Percentiles rank a stretch among this genome's conserved stretches.
phyloP scores from a whole-genome alignment of 805 yeast genomes.

The Saccharomyces paradoxus region DNA sequence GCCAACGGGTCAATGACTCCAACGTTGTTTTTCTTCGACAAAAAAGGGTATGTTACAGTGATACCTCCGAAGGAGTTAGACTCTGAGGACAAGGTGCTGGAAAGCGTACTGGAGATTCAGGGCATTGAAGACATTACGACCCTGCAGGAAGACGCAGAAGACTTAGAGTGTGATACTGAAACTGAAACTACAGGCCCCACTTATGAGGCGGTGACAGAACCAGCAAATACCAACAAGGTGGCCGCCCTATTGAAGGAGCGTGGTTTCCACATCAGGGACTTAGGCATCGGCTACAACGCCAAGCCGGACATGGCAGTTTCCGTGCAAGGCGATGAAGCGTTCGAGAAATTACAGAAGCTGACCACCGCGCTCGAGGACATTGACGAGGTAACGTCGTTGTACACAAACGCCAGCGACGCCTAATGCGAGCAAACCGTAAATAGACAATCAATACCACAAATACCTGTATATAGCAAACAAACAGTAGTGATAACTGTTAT shows the following conservation, averaged over 20 bases:
- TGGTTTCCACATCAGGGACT: conserved; percentile 53
- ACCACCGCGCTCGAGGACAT: conserved; percentile 57
- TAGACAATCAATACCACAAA: not conserved
- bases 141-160: conserved; percentile 35
- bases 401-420: conserved; percentile 42
- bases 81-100: conserved; percentile 56
- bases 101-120: conserved; percentile 56
- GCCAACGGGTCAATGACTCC: conserved; percentile 67
- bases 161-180: conserved; percentile 26
- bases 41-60: conserved; percentile 63
- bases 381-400: conserved; percentile 78
- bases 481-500: not conserved
- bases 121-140: conserved; percentile 77
- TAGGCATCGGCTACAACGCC: conserved; percentile 62
- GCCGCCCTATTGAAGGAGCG: conserved; percentile 47
- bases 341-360: conserved; percentile 48
- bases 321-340: conserved; percentile 45
- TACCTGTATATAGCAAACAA: not conserved
- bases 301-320: conserved; percentile 51
- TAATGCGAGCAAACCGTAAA: not conserved
- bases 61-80: conserved; percentile 32
- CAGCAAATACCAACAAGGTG: conserved; percentile 51
- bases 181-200: conserved; percentile 13
- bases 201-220: conserved; percentile 51
- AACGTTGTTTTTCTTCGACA: conserved; percentile 66